Conservation (phyloP, 1,284 basidiomycete species). For the Sanghuangporus weigelae region DNA sequence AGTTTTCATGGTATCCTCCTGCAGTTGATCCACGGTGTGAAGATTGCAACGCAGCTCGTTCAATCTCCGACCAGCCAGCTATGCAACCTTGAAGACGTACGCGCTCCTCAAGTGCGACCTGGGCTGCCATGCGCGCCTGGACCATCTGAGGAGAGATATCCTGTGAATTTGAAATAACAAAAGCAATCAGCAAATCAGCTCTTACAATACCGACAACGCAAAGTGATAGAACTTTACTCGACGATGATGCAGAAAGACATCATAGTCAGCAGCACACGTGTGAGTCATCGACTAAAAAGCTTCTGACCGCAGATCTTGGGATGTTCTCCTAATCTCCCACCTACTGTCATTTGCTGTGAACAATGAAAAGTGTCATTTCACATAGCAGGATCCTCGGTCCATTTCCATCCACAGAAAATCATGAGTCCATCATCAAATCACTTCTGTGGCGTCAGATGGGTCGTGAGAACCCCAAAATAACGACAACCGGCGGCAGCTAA, state of each 20-base stretch:
- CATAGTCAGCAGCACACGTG: not conserved
- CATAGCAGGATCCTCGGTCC: not conserved
- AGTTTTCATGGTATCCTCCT: not conserved
- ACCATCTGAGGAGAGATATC: constrained; percentile 19
- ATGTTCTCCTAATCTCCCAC: not conserved
- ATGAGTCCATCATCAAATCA: not conserved
- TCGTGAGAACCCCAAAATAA: not conserved
- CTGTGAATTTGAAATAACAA: not conserved
- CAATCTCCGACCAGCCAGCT: constrained; percentile 33
- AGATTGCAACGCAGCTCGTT: not conserved
- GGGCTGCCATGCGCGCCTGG: constrained; percentile 35
- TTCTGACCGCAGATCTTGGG: not conserved
- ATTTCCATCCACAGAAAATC: not conserved
- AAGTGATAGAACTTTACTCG: not conserved
- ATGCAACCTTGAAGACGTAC: constrained; percentile 41
- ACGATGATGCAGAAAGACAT: not conserved
- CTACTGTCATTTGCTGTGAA: not conserved
- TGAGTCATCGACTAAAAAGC: not conserved
- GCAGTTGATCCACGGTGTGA: not conserved
- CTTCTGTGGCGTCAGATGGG: constrained; percentile 11
- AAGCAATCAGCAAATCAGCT: not conserved
- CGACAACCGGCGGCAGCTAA: not conserved
- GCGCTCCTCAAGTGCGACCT: constrained; percentile 36
- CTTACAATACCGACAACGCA: not conserved
- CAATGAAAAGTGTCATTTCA: not conserved